phyloP scores from a whole-genome alignment of 805 yeast genomes.

The Yamadazyma laniorum region DNA sequence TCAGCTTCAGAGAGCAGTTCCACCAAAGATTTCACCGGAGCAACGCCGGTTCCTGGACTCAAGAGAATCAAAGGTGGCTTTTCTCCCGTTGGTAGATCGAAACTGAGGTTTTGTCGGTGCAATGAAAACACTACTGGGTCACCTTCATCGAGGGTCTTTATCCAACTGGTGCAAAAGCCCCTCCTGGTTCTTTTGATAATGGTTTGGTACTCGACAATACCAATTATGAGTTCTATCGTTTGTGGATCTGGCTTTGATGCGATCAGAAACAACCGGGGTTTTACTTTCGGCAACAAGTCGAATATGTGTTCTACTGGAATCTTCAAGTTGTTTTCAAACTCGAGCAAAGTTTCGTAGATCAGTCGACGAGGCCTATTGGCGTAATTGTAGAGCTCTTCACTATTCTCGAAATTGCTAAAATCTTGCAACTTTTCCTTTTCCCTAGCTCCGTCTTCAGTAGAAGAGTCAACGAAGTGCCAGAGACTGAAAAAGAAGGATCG shows the following conservation, averaged over 20 bases:
- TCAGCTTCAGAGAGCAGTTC: conserved; percentile 26
- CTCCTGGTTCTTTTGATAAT: conserved; percentile 68
- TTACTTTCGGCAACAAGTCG: conserved; percentile 75
- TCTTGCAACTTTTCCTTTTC: conserved; percentile 77
- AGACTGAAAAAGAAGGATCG: conserved; percentile 73
- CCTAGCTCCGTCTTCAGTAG: conserved; percentile 58
- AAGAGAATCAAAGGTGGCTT: conserved; percentile 59
- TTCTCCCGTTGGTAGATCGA: conserved; percentile 17
- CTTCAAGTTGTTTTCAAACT: conserved; percentile 65
- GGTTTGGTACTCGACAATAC: conserved; percentile 84
- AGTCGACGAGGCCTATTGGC: conserved; percentile 93
- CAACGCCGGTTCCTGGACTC: conserved; percentile 95
- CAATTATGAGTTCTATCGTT: conserved; percentile 67
- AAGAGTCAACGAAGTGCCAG: conserved; percentile 59
- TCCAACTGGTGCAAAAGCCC: conserved; percentile 82
- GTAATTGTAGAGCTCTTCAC: conserved; percentile 83
- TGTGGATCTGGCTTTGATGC: conserved; percentile 55
- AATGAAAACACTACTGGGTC: conserved; percentile 54
- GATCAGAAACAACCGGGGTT: conserved; percentile 82
- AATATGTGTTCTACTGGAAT: conserved; percentile 75
- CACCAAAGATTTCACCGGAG: conserved; percentile 81
- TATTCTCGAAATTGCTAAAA: conserved; percentile 66
- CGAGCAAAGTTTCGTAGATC: conserved; percentile 76
- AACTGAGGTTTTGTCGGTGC: conserved; percentile 44
- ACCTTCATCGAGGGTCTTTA: conserved; percentile 48